Evolutionary conservation across 1,284 basidiomycete species (phyloP).

Genomic region (Fomitiporia mediterranea): DNA sequence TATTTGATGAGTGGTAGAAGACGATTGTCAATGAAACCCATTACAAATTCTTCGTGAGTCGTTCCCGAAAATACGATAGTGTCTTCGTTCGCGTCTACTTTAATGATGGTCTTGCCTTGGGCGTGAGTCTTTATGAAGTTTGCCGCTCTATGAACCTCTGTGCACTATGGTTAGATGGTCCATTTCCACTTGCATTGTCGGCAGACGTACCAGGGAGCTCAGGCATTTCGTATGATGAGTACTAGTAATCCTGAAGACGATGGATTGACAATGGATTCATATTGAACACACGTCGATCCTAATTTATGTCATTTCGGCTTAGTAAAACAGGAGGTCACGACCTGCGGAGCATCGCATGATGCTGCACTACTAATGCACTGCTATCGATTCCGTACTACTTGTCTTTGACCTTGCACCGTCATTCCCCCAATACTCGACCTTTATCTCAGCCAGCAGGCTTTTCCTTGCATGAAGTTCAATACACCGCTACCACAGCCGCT

Average conservation of each 20-base stretch:
- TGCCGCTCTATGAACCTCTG: constrained; percentile 24
- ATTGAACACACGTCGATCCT: neutral
- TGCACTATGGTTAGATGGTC: neutral
- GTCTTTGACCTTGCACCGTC: constrained; percentile 4
- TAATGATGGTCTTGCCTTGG: constrained; percentile 50
- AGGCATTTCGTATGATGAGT: constrained; percentile 57
- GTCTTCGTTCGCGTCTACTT: constrained; percentile 62
- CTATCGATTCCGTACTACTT: neutral
- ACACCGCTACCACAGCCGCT: constrained; percentile 66
- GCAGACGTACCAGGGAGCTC: constrained; percentile 55
- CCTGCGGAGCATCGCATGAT: neutral
- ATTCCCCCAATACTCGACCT: neutral
- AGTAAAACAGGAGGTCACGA: no score
- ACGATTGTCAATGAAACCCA: constrained; percentile 26
- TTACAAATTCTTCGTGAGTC: constrained; percentile 62
- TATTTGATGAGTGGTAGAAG: neutral
- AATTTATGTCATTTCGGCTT: neutral
- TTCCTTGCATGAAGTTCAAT: constrained; percentile 52
- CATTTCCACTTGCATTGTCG: neutral
- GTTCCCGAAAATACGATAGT: constrained; percentile 63
- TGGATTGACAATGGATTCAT: no score
- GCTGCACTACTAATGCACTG: neutral
- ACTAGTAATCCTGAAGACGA: no score
- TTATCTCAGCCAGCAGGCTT: neutral
- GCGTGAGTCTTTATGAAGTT: constrained; percentile 53